Conservation (phyloP, 306 rosid genomes). For the Begonia masoniana region DNA sequence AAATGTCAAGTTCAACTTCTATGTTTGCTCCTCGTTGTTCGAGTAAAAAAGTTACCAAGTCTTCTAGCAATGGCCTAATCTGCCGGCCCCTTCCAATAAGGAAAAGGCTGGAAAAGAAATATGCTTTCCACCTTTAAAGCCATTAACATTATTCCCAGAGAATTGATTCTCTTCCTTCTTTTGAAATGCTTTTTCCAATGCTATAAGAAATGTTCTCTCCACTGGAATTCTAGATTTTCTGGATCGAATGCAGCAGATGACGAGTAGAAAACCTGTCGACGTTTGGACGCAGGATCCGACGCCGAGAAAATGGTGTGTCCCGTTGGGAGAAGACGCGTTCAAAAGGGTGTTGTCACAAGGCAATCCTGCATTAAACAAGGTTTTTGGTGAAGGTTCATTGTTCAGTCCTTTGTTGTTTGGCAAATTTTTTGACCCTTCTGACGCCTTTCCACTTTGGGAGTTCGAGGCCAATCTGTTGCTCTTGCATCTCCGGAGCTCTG, state of each 20-base stretch:
- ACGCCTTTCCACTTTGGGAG: slow-evolving; percentile 95
- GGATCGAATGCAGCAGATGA: slow-evolving; percentile 11
- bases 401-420: slow-evolving; percentile 91
- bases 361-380: slow-evolving; percentile 38
- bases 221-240: slow-evolving; percentile 18
- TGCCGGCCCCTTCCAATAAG: too few relatives aligned
- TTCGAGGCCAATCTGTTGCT: slow-evolving; percentile 68
- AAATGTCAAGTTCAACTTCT: too few relatives aligned
- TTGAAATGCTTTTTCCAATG: slow-evolving; percentile 22
- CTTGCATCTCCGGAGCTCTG: slow-evolving; percentile 41
- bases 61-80: too few relatives aligned
- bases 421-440: slow-evolving; percentile 90
- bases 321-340: slow-evolving; percentile 69
- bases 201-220: slow-evolving; percentile 41
- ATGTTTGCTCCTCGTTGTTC: too few relatives aligned
- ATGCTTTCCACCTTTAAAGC: slow-evolving; percentile 62
- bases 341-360: slow-evolving; percentile 41
- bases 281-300: slow-evolving; percentile 51
- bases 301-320: slow-evolving; percentile 65
- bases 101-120: slow-evolving; percentile 24
- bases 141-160: slow-evolving; percentile 49
- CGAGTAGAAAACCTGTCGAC: slow-evolving; percentile 46
- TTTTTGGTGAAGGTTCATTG: slow-evolving; percentile 72
- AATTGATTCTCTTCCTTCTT: slow-evolving; percentile 39
- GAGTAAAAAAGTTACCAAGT: too few relatives aligned